phyloP scores from a whole-genome alignment of 257 asterid species.

The Cordia subcordata region DNA sequence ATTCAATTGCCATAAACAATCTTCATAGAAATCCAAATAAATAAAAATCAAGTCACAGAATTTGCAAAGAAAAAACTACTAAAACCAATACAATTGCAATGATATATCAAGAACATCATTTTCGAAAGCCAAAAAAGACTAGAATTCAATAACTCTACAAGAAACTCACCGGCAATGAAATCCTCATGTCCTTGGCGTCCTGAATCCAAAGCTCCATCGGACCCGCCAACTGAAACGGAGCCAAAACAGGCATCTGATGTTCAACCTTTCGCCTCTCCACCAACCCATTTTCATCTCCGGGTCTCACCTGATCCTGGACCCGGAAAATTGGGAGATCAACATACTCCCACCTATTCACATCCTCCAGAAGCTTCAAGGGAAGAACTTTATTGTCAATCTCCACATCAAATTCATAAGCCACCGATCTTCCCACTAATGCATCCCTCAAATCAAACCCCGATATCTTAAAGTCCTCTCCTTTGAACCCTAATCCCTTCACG shows the following conservation, averaged over 20 bases:
- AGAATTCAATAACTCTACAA: too few relatives aligned
- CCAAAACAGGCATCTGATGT: slow-evolving; percentile 64
- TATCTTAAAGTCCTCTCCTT: slow-evolving; percentile 66
- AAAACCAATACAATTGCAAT: neutral
- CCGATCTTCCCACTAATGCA: slow-evolving; percentile 74
- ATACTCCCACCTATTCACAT: slow-evolving; percentile 85
- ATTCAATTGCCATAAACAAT: too few relatives aligned
- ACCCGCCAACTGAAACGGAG: slow-evolving; percentile 92
- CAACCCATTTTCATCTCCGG: slow-evolving; percentile 46
- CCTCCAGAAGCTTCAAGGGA: slow-evolving; percentile 91
- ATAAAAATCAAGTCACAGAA: too few relatives aligned
- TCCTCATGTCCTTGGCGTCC: slow-evolving; percentile 89
- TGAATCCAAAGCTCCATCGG: slow-evolving; percentile 99
- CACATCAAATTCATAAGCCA: slow-evolving; percentile 87
- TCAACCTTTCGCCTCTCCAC: slow-evolving; percentile 43
- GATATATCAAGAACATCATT: neutral
- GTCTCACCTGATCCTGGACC: slow-evolving; percentile 31
- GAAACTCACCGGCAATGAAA: slow-evolving; percentile 85
- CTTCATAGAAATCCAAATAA: neutral
- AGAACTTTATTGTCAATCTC: slow-evolving; percentile 75
- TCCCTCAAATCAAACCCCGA: slow-evolving; percentile 90
- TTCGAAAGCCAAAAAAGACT: neutral
- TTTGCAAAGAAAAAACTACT: too few relatives aligned
- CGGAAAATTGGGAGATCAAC: slow-evolving; percentile 87
- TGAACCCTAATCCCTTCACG: slow-evolving; percentile 89